Conservation (phyloP, 148 eudicot genomes). For the Talinum fruticosum region DNA sequence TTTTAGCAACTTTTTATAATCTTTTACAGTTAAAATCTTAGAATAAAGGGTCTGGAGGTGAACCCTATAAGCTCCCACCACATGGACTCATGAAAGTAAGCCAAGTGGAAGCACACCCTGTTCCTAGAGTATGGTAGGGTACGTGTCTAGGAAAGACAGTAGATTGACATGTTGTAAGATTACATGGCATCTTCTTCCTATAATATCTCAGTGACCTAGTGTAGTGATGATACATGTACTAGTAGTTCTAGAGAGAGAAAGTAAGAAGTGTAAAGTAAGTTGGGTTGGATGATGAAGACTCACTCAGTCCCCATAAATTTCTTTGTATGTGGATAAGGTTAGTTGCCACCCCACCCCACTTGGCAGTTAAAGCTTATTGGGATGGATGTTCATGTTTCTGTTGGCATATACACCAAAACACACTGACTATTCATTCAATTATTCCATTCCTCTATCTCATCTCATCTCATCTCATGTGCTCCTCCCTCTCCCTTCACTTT, state of each 20-base stretch:
- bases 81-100: neutral
- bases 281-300: neutral
- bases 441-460: too few relatives aligned
- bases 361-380: conserved; percentile 15
- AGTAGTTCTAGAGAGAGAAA: neutral
- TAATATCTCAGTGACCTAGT: too few relatives aligned
- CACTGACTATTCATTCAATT: neutral
- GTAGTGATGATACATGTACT: too few relatives aligned
- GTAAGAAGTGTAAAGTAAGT: neutral
- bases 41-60: too few relatives aligned
- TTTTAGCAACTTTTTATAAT: too few relatives aligned
- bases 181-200: too few relatives aligned
- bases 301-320: neutral
- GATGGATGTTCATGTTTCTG: conserved; percentile 8
- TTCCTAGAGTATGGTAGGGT: neutral
- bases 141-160: neutral
- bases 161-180: neutral
- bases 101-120: conserved; percentile 6
- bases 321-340: conserved; percentile 28
- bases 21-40: too few relatives aligned
- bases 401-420: neutral
- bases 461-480: conserved; percentile 1
- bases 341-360: conserved; percentile 25
- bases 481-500: neutral
- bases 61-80: neutral